Evolutionary conservation across 257 asterid genomes (phyloP).

Genomic region (Phtheirospermum japonicum): DNA sequence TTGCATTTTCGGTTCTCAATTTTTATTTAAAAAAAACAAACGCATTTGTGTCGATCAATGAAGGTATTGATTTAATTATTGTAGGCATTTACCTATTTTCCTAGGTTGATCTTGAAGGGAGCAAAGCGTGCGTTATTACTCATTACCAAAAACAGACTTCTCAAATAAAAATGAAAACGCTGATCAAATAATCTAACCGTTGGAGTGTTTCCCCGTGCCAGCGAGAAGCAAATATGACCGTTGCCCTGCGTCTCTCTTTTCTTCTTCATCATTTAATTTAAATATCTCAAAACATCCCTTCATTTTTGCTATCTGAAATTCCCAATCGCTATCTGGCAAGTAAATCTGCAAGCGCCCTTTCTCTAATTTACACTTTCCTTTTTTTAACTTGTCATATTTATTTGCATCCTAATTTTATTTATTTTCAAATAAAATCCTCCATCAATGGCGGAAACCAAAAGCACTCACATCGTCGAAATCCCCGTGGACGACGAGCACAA

Average conservation of each 20-base stretch:
- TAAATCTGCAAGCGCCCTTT: conserved; percentile 19
- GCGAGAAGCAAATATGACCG: conserved; percentile 54
- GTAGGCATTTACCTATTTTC: too few relatives aligned
- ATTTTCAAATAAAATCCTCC: neutral
- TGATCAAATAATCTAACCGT: conserved; percentile 42
- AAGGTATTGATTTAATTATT: too few relatives aligned
- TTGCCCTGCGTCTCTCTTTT: conserved; percentile 42
- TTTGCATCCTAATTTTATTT: neutral
- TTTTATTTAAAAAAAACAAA: too few relatives aligned
- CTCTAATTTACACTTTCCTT: neutral
- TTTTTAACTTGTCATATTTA: neutral
- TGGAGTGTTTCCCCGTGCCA: conserved; percentile 24
- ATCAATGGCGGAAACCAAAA: conserved; percentile 59
- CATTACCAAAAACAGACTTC: too few relatives aligned
- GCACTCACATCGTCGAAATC: conserved; percentile 68
- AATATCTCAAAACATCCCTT: conserved; percentile 38
- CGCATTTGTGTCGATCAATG: too few relatives aligned
- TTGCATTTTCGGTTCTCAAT: too few relatives aligned
- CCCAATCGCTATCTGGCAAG: conserved; percentile 17
- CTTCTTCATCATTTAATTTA: conserved; percentile 33
- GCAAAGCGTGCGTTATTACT: too few relatives aligned
- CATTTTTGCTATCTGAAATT: conserved; percentile 27
- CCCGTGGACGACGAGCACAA: conserved; percentile 67
- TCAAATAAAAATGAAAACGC: too few relatives aligned
- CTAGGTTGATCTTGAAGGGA: too few relatives aligned